These are phyloP conservation scores for Phytophthora kernoviae DNA, from an alignment of 352 stramenopile genomes.

Conservation along the genomic window DNA sequence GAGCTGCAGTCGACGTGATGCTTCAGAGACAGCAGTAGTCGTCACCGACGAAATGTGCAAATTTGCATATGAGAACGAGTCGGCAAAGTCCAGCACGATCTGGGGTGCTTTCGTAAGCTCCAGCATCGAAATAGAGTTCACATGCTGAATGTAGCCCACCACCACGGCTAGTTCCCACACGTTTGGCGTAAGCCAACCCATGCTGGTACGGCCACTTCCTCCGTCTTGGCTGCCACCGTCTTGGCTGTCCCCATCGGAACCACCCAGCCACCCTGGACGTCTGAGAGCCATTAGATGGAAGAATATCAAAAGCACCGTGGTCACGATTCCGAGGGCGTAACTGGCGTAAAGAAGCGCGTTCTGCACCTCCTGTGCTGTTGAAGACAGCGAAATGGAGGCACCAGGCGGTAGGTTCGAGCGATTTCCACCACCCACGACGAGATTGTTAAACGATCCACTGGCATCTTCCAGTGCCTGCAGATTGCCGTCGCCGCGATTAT, in stretches of 20 bases:
- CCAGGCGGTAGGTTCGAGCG: conserved; percentile 53
- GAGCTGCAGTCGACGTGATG: conserved; percentile 43
- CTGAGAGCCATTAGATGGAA: conserved; percentile 62
- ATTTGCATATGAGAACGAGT: conserved; percentile 78
- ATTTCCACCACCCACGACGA: conserved; percentile 58
- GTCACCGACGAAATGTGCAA: conserved; percentile 52
- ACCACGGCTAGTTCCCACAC: conserved; percentile 70
- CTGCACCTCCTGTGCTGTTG: conserved; percentile 43
- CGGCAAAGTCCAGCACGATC: conserved; percentile 74
- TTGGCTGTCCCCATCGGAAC: conserved; percentile 7
- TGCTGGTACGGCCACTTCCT: conserved; percentile 20
- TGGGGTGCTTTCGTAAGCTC: conserved; percentile 77
- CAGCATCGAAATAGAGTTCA: conserved; percentile 77
- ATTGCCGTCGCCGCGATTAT: conserved; percentile 26
- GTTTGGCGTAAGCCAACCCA: conserved; percentile 60
- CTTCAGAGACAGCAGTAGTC: conserved; percentile 32
- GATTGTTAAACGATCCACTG: conserved; percentile 29
- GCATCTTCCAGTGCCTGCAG: conserved; percentile 22
- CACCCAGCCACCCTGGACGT: conserved; percentile 43
- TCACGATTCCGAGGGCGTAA: conserved; percentile 56
- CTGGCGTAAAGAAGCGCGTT: conserved; percentile 55
- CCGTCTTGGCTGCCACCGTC: conserved; percentile 14
- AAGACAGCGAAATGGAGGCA: conserved; percentile 60
- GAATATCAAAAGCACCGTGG: conserved; percentile 52
- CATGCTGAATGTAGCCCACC: conserved; percentile 71